phyloP scores from a whole-genome alignment of 2,329 filamentous ascomycete species.

The Coniella lustricola region DNA sequence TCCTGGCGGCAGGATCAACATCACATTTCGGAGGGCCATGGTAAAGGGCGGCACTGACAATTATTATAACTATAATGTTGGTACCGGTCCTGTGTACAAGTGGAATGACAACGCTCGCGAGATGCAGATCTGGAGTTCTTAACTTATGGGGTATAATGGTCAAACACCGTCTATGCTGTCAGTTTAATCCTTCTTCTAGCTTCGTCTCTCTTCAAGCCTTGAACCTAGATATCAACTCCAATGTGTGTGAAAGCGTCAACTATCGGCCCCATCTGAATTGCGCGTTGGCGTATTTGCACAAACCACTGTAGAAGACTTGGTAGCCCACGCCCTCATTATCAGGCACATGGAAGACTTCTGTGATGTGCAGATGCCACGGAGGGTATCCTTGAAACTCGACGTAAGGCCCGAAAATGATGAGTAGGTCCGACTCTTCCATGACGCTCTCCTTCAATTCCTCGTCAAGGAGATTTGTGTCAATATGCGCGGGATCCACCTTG shows the following conservation, averaged over 20 bases:
- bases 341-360: slow-evolving; percentile 78
- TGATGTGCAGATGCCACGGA: slow-evolving; percentile 91
- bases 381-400: slow-evolving; percentile 87
- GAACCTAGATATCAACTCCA: slow-evolving; percentile 5
- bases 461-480: slow-evolving; percentile 79
- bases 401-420: slow-evolving; percentile 79
- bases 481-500: slow-evolving; percentile 75
- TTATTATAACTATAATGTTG: slow-evolving; percentile 80
- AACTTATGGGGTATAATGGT: slow-evolving; percentile 15
- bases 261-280: slow-evolving; percentile 79
- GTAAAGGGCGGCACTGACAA: slow-evolving; percentile 69
- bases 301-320: slow-evolving; percentile 79
- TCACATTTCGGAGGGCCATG: slow-evolving; percentile 68
- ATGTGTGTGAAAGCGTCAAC: slow-evolving; percentile 12
- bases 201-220: slow-evolving; percentile 7
- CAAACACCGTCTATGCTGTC: slow-evolving; percentile 9
- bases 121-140: slow-evolving; percentile 34
- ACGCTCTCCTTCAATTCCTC: slow-evolving; percentile 74
- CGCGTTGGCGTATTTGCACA: slow-evolving; percentile 78
- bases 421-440: slow-evolving; percentile 82
- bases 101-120: slow-evolving; percentile 55
- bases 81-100: slow-evolving; percentile 57
- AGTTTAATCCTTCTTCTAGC: background rate
- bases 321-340: slow-evolving; percentile 85
- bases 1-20: slow-evolving; percentile 62